Base-by-base conservation (phyloP, 805 yeast species). In the Maudiozyma turicensis region DNA sequence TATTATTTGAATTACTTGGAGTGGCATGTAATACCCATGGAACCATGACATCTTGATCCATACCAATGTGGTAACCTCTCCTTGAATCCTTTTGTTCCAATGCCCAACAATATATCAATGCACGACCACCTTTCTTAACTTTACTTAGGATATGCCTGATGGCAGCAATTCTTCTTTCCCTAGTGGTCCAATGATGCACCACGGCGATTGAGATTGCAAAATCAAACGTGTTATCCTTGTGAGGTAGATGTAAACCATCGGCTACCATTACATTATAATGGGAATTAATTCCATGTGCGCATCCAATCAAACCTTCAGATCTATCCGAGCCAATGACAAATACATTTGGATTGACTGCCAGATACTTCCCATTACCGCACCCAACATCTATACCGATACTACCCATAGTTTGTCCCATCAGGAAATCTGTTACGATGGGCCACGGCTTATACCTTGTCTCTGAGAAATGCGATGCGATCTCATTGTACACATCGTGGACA, bases 141-240 rank as follows among this genome's bases (percentile, higher is more conserved):
- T 77, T 77, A 20, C 80, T 66, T 38, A 93, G 61, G 1, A 90
- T 82, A 51, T 84, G 85, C 11, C 57, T 56, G 7, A 93, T 81
- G 0, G 96, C 97, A 8, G 76, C 77, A 1, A 86, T 64, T 47
- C 99, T 73, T 60, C 99, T 75, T 52, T 81, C 84, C 15, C 76
- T 77, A 0, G 95, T 87, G n/a, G 95, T 78, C 69, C 93, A 89
- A 64, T 93, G 99, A 61, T 93, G 99, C 14, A 93, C 82, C 28
- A 93, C 99, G 0, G 98, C 98, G 43, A 93, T 90, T 8, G 95
- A 84, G 30, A 93, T 85, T 1, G 95, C 98, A 72, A 93, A 93
- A 59, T 91, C 93, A 70, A 71, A 58, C 47, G 62, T 51, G 28
- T 54, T 48, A 8, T 69, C 63, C 2, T 71, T 72, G 59, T 79